Evolutionary conservation across 305 asterid species (phyloP), one percentile per base, ranked within the genome.

Genomic region (Ajuga reptans): DNA sequence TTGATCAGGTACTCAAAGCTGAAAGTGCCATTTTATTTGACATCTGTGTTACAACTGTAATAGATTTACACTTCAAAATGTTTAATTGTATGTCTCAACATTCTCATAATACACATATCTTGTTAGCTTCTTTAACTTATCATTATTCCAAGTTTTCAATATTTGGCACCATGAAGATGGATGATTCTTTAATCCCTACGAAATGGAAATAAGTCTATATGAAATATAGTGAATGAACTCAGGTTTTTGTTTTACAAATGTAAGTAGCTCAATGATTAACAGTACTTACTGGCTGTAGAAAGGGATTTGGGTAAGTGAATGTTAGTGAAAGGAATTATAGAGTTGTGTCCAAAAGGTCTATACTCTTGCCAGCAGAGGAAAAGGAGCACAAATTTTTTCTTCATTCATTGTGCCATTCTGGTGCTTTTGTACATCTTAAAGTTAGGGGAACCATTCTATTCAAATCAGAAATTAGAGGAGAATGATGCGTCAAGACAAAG

Each of bases 1-100:
- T 82, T 77, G 92, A 90, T 80, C 99, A 93, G 99, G 99, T 93
- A 86, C 18, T 31, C 27, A 62, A 52, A 59, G 41, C 18, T 42
- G 12, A 56, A 37, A 69, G 9, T 60, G 63, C 52, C 42, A 5
- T 55, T 66, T 37, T 59, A 43, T 51, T 57, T 33, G 46, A 47
- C 12, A 14, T 50, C 17, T 46, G 21, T 51, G 61, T 53, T 60
- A 41, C 42, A 63, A 16, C 54, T 72, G 47, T 12, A 45, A 41
- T 24, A 50, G 27, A 47, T 12, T 73, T 60, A 9, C 24, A 51
- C 47, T 71, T 12, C 27, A n/a, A 50, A 46, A 54, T 37, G 62
- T 16, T 57, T 33, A 21, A 36, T 47, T 47, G 36, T 56, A 10
- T 53, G 15, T 29, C 36, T 29, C 4, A 29, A 4, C 10, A 17